Conservation (phyloP, 2,329 filamentous ascomycete species). For the Zymoseptoria brevis region DNA sequence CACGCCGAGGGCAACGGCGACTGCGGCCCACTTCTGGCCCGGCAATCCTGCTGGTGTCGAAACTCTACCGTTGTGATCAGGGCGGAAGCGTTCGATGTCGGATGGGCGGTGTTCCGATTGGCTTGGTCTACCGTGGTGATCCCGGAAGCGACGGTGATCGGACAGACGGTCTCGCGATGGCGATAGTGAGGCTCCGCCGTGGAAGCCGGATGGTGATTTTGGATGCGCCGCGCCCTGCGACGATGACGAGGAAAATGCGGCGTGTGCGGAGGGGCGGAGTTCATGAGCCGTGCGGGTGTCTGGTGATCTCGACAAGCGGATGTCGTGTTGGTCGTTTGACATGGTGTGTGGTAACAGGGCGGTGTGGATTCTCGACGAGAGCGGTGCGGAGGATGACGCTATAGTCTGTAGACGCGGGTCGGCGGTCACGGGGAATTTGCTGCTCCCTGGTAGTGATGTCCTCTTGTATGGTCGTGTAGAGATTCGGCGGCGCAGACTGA, state of each 20-base stretch:
- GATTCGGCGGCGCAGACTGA: slow-evolving; percentile 13
- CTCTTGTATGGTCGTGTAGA: not conserved
- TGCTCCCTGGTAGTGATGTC: not conserved
- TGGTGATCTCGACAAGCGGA: not conserved
- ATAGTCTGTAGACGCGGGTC: not conserved
- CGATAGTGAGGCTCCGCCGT: not conserved
- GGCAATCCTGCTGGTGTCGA: not conserved
- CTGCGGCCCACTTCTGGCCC: not conserved
- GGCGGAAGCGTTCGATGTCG: not conserved
- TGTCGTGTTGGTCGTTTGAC: not conserved
- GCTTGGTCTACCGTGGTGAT: slow-evolving; percentile 20
- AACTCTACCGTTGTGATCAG: not conserved
- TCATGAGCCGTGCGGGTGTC: not conserved
- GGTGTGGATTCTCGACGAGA: slow-evolving; percentile 1
- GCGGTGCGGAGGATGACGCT: not conserved
- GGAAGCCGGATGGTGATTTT: not conserved
- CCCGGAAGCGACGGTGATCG: slow-evolving; percentile 16
- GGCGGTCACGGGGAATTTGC: not conserved
- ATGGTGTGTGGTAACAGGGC: not conserved
- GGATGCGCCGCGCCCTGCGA: not conserved
- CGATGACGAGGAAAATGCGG: not conserved
- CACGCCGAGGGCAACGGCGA: not conserved
- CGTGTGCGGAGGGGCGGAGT: not conserved
- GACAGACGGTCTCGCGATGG: slow-evolving; percentile 5
- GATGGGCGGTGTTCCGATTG: not conserved